Conservation (phyloP, 768 basidiomycete species). For the Postia placenta region DNA sequence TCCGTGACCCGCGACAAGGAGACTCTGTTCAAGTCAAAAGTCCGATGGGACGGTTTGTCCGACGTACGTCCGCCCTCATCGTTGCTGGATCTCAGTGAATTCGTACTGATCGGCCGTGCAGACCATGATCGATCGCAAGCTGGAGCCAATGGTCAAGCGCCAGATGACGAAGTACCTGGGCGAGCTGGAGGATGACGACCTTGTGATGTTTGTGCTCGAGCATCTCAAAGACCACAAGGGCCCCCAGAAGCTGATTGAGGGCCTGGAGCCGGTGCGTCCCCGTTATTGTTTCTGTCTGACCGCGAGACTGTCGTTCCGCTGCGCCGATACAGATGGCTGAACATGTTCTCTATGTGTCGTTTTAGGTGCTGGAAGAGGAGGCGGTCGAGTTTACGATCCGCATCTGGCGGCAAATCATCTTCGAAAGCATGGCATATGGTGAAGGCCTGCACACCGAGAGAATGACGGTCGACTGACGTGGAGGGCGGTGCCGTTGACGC, state of each 20-base stretch:
- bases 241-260: slow-evolving; percentile 81
- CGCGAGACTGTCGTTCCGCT: not conserved
- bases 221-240: slow-evolving; percentile 88
- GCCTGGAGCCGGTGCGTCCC: slow-evolving; percentile 78
- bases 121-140: slow-evolving; percentile 78
- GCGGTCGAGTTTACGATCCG: slow-evolving; percentile 70
- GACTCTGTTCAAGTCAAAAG: slow-evolving; percentile 73
- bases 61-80: slow-evolving; percentile 50
- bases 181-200: slow-evolving; percentile 88
- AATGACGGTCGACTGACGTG: slow-evolving; percentile 58
- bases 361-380: slow-evolving; percentile 89
- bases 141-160: slow-evolving; percentile 78
- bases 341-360: not conserved
- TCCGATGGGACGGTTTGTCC: slow-evolving; percentile 87
- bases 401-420: slow-evolving; percentile 90
- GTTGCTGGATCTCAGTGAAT: not conserved
- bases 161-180: slow-evolving; percentile 86
- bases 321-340: not conserved
- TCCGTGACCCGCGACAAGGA: slow-evolving; percentile 77
- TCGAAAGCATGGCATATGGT: slow-evolving; percentile 91
- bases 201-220: slow-evolving; percentile 91
- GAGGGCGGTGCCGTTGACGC: slow-evolving; percentile 8
- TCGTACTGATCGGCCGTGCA: slow-evolving; percentile 23
- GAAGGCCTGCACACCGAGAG: slow-evolving; percentile 85
- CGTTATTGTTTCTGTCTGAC: not conserved